Evolutionary conservation across 2,329 filamentous ascomycete species (phyloP), one percentile per base, ranked within the genome.

Genomic region (Phaeophleospora eucalypticola): DNA sequence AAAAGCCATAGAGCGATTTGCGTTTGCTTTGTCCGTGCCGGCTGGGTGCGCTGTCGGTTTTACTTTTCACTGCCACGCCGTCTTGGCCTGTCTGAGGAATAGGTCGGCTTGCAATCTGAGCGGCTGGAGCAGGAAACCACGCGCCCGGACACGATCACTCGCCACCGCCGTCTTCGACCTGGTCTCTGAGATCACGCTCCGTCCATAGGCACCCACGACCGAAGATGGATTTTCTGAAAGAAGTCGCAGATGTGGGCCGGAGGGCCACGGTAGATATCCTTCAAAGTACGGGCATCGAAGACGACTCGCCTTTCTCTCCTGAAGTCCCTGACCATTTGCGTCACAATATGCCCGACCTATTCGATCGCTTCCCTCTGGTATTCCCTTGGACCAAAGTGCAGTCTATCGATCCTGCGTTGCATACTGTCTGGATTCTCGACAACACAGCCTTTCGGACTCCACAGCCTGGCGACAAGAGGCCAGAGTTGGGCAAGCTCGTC

Each of bases 341-440:
- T 18, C 43, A 56, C 4, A 61, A 52, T 41, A 59, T 67, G 48
- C 63, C 64, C 12, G 62, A 67, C 40, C 52, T 66, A 10, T 64
- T 65, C 45, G 62, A 65, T 43, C 60, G 63, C 16, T 65, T 65
- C 59, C 83, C 84, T 1, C 70, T 83, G 10, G 74, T 78, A 1
- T 77, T 77, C 37, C 71, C 75, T 8, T 64, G 63, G 61, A 50
- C 51, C 17, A 53, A 57, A 37, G 37, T 27, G 4, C 52, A 59
- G 38, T 56, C 62, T 4, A 78, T 88, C 38, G 77, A 81, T 45
- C 73, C 75, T 14, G 70, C 79, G n/a, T 67, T 74, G 41, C 86
- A 95, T 65, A 81, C 80, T 12, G 82, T 96, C 34, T 96, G 91
- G 91, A 73, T 96, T 6, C 74, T 96, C 39, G 89, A 97, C 71